Evolutionary conservation across 345 rosid species (phyloP).

Genomic region (Toxicodendron radicans): DNA sequence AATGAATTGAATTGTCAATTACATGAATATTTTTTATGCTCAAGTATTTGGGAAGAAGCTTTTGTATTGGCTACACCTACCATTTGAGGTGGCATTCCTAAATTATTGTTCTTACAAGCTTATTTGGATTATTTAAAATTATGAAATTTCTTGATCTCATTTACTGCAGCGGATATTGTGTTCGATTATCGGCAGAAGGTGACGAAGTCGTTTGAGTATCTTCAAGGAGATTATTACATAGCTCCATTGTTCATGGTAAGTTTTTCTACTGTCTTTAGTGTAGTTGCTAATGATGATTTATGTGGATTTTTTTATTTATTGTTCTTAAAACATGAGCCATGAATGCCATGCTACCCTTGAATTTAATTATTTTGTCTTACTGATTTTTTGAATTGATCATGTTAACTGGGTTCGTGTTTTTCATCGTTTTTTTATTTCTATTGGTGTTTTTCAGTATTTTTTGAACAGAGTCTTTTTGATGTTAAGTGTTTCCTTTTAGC

Average conservation of each 20-base stretch:
- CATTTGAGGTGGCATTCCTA: too few species aligned
- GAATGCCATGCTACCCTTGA: neutral
- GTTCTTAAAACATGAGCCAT: neutral
- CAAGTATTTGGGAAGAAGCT: too few species aligned
- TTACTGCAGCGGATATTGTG: conserved; percentile 77
- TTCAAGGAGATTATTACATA: conserved; percentile 90
- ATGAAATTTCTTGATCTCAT: neutral
- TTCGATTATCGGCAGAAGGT: conserved; percentile 93
- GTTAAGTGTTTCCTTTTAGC: too few species aligned
- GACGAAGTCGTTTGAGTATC: conserved; percentile 87
- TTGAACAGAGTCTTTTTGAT: too few species aligned
- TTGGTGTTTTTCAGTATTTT: neutral
- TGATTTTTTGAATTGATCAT: too few species aligned
- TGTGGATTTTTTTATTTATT: neutral
- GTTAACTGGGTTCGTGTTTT: neutral
- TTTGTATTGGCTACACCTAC: too few species aligned
- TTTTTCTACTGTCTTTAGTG: neutral
- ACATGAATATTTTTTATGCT: too few species aligned
- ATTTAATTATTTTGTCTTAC: too few species aligned
- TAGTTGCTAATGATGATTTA: neutral
- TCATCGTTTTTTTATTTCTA: too few species aligned
- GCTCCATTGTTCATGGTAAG: conserved; percentile 80
- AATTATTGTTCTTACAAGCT: too few species aligned
- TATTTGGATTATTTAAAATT: too few species aligned
- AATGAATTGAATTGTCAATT: too few species aligned